Evolutionary conservation across 306 rosid genomes (phyloP), one percentile per base, ranked within the genome.

Genomic region (Rubus idaeus): DNA sequence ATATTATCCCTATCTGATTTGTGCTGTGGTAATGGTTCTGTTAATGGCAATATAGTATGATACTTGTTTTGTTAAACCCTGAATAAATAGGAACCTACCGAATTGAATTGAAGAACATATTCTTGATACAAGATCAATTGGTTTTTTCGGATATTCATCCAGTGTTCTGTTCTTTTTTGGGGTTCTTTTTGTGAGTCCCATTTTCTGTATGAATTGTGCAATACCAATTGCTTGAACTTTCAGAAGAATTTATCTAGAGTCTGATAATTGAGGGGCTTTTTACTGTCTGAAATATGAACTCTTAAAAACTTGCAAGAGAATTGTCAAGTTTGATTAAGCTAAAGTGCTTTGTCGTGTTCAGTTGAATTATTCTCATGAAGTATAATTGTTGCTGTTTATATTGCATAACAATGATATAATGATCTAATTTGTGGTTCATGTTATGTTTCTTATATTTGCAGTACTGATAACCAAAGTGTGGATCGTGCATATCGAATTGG

Each of bases 401-500:
- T 16, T 52, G 5, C 57, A 52, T 55, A 41, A 42, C 10, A 21
- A 74, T 60, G 41, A 51, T 57, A 61, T 46, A 79, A 51, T 71
- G 12, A 4, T 52, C 13, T 23, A 52, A 70, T 51, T 47, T 47
- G 66, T 69, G 75, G 70, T 66, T 83, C 77, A 63, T 70, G 64
- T 51, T 66, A 39, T 77, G 35, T 71, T 18, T 63, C 55, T 21
- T 37, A 45, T 65, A 53, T 71, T 82, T 79, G 84, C 90, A 95
- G 97, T 86, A 95, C 87, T 74, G 97, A 95, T 87, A 92, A 85
- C 77, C 97, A 95, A 82, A 95, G 98, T 72, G 98, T 95, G 72
- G 98, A 95, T 80, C 97, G 97, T 44, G 98, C 98, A 52, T 95
- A 95, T 83, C 91, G 98, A 56, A 95, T 95, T 76, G 98, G 98